These are phyloP conservation scores for Aspergillus ibericus DNA, from an alignment of 2,329 filamentous ascomycete species.

Conservation along the genomic window DNA sequence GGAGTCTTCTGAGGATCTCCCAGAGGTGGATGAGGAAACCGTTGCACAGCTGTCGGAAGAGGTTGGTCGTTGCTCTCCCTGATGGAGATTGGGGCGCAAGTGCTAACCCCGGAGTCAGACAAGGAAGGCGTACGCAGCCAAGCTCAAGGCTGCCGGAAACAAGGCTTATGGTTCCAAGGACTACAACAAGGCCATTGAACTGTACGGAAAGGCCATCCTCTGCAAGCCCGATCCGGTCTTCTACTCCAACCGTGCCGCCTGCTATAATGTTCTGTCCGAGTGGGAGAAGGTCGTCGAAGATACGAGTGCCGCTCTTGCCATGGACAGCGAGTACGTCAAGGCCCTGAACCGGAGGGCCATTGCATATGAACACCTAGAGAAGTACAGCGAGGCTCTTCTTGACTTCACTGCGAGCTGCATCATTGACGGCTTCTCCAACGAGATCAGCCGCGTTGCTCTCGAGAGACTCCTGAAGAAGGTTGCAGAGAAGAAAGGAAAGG, in stretches of 20 bases:
- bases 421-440: constrained; percentile 95
- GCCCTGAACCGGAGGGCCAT: constrained; percentile 94
- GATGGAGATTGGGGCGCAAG: not conserved
- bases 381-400: constrained; percentile 89
- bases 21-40: constrained; percentile 59
- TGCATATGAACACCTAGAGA: constrained; percentile 89
- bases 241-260: constrained; percentile 97
- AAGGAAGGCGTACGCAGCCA: constrained; percentile 81
- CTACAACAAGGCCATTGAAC: constrained; percentile 87
- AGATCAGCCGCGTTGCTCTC: constrained; percentile 81
- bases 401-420: constrained; percentile 99
- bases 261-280: constrained; percentile 87
- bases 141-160: constrained; percentile 94
- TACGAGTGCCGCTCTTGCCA: constrained; percentile 87
- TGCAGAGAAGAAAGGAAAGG: constrained; percentile 88
- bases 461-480: constrained; percentile 96
- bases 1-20: constrained; percentile 63
- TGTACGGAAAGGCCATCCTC: constrained; percentile 93
- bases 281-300: constrained; percentile 98
- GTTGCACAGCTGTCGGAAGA: constrained; percentile 49
- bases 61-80: constrained; percentile 33
- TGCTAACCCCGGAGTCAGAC: constrained; percentile 52
- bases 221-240: constrained; percentile 98
- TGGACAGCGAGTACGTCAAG: constrained; percentile 96
- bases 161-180: constrained; percentile 94